A percentile compares a stretch with the other conserved stretches of the same genome.
phyloP scores from a whole-genome alignment of 2,329 filamentous ascomycete species.

The Colletotrichum cereale region DNA sequence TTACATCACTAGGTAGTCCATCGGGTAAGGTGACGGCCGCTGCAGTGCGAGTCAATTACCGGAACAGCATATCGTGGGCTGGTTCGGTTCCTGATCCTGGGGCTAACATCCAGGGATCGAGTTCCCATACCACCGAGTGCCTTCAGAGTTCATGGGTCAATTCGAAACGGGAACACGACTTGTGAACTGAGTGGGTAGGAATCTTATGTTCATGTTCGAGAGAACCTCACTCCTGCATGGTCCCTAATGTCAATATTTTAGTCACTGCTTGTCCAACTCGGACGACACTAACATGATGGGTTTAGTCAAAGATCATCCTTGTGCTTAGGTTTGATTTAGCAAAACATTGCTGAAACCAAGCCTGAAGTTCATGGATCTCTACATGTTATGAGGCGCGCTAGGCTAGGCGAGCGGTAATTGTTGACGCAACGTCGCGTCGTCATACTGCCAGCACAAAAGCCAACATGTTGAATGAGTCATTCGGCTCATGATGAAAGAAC shows the following conservation, averaged over 20 bases:
- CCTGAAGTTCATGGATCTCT: background rate
- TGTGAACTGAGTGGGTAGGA: background rate
- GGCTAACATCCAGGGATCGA: too few species aligned
- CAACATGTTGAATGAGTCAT: background rate
- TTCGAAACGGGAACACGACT: background rate
- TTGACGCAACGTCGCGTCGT: background rate
- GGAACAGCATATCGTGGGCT: background rate
- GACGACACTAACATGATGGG: background rate
- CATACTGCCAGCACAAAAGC: background rate
- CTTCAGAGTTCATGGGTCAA: background rate
- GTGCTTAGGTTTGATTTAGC: background rate
- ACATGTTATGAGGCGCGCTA: background rate
- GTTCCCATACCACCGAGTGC: background rate
- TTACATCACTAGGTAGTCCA: background rate
- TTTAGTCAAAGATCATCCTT: background rate
- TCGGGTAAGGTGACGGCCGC: background rate
- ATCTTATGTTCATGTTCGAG: accelerated
- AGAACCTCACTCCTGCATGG: background rate
- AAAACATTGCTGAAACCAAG: background rate
- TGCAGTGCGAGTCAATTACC: background rate
- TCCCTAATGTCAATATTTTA: background rate
- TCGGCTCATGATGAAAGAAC: background rate
- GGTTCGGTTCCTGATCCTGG: background rate
- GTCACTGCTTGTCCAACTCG: background rate
- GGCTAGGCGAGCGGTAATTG: background rate